Base-by-base conservation (phyloP, 2,329 filamentous ascomycete species). In the Apiospora kogelbergensis region DNA sequence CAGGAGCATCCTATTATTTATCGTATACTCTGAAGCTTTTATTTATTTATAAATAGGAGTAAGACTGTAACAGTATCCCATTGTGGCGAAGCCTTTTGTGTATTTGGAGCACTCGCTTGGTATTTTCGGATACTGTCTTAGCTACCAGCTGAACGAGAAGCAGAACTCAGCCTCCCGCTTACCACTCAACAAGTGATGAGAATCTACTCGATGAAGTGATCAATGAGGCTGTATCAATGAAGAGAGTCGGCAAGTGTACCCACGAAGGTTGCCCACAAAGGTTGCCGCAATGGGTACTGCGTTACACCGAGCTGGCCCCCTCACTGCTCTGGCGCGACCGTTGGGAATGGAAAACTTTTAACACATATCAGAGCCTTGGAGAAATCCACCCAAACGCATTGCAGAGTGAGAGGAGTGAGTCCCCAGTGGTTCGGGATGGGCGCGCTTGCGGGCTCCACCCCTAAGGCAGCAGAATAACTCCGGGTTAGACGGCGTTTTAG, bases 381-480 rank as follows among this genome's bases (percentile, higher is more conserved):
- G 2, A 2, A 26, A 1, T 17, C 11, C 10, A 3, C 20, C 17
- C 9, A 17, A 22, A 9, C 13, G 4, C 3, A 7, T 3, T 57
- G 48, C 26, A 60, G 53, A 22, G 30, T n/a, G 37, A 42, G 40
- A 17, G 48, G 15, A 33, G 30, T 30, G 24, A 33, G 30, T 30
- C 30, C 17, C 53, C 13, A 57, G 30, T 22, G 53, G 30, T n/a
- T 37, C 53, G 53, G 53, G 20, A 60, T 2, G 10, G 17, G 53
- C 17, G 30, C 53, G n/a, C 26, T 22, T 3, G 53, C 7, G 26
- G 53, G 30, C 30, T 22, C 53, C 53, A 60, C 53, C 30, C 53
- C 26, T 37, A 60, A 60, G 53, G 53, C 53, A 60, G 53, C 53
- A 60, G 53, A 60, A 60, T 60, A 60, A 60, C 17, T 60, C 30